Percentiles rank a stretch among this genome's conserved stretches.
phyloP scores from a whole-genome alignment of 108 stramenopile species.

The Discostella pseudostelligera region DNA sequence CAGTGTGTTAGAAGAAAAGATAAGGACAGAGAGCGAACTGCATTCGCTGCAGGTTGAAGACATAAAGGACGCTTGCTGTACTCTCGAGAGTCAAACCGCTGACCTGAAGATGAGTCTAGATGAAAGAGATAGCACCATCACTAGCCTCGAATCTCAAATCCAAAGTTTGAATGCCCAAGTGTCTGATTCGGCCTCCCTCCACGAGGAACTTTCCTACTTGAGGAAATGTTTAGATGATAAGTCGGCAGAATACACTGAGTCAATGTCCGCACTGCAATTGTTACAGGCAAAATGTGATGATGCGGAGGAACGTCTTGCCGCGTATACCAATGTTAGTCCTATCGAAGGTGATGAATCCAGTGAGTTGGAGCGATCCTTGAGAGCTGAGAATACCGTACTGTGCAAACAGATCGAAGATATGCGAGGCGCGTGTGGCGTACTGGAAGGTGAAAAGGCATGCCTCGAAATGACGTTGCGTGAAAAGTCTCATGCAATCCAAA shows the following conservation, averaged over 20 bases:
- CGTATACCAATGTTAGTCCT: neutral
- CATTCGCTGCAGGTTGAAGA: slow-evolving; percentile 12
- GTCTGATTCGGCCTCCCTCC: slow-evolving; percentile 12
- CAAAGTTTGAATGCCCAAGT: slow-evolving; percentile 13
- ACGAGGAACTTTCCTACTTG: slow-evolving; percentile 15
- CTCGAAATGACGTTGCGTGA: slow-evolving; percentile 28
- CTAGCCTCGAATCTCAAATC: slow-evolving; percentile 16
- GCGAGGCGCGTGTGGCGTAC: slow-evolving; percentile 4
- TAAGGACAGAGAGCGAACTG: slow-evolving; percentile 26
- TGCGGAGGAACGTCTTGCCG: slow-evolving; percentile 17
- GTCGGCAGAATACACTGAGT: slow-evolving; percentile 13
- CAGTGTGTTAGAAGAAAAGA: slow-evolving; percentile 6
- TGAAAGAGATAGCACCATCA: slow-evolving; percentile 7
- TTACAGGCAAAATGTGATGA: slow-evolving; percentile 3
- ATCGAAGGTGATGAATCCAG: neutral
- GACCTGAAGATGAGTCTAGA: slow-evolving; percentile 26
- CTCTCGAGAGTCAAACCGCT: slow-evolving; percentile 18
- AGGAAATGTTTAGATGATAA: slow-evolving; percentile 17
- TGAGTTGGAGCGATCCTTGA: slow-evolving; percentile 13
- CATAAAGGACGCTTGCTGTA: slow-evolving; percentile 4
- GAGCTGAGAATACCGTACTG: slow-evolving; percentile 26
- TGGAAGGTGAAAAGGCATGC: slow-evolving; percentile 25
- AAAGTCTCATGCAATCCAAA: no score
- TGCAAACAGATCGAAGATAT: slow-evolving; percentile 16
- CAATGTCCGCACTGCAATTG: neutral